Base-by-base conservation (phyloP, 805 yeast genomes). In the Saccharomycopsis fermentans region DNA sequence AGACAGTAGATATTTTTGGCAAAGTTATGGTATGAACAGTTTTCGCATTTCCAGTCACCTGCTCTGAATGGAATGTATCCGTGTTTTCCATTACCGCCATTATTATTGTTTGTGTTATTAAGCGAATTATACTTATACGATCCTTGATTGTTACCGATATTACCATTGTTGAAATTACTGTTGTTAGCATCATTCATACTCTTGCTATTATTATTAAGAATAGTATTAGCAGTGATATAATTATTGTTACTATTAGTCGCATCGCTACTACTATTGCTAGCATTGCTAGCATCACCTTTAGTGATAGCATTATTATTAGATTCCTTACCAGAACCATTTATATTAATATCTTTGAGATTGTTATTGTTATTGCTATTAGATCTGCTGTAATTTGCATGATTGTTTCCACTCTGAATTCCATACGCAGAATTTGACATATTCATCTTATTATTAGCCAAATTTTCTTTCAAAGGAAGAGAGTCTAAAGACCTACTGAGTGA, bases 21-120 rank as follows among this genome's bases (percentile, higher is more conserved):
- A 76, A 90, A 90, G 70, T 90, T 90, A 71, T 90, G 97, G 70
- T 91, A 91, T 36, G 83, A 78, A 70, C 97, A 91, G 63, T 80
- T 82, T 29, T 81, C 76, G 74, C 97, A 91, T 70, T 90, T 90
- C 97, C 97, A 91, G 72, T 90, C 97, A 56, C 97, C 97, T 2
- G 97, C 97, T 65, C 97, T 80, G 72, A 91, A 91, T 34, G 97
- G 96, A n/a, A 91, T 95, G 58, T 61, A 64, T 55, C 60, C 62
- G 36, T 50, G 34, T n/a, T 55, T 35, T 26, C 56, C 59, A 32
- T 58, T 59, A 36, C 54, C 58, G 2, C 27, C 48, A 32, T 29
- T 35, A 16, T 54, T 55, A 9, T 29, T 24, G 36, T 39, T 54
- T 50, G 58, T 58, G 26, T 56, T 57, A 52, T 60, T 62, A 34